Percentiles rank a stretch among this genome's conserved stretches.
phyloP scores from a whole-genome alignment of 768 basidiomycete genomes.

The Hirschioporus abietinus region DNA sequence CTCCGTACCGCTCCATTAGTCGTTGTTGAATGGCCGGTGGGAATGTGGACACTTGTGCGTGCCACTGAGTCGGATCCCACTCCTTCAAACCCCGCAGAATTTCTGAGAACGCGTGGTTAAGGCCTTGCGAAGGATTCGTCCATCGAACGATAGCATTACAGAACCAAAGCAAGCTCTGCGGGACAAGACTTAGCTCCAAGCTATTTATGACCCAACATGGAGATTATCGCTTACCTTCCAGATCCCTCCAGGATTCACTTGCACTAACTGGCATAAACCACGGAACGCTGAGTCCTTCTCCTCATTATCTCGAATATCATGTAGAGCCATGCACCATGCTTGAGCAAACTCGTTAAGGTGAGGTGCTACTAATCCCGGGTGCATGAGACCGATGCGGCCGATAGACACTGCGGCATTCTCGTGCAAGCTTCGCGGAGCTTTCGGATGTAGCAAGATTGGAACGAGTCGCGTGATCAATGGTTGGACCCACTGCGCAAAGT shows the following conservation, averaged over 20 bases:
- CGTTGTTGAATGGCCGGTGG: conserved; percentile 88
- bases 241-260: conserved; percentile 90
- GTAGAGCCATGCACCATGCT: conserved; percentile 94
- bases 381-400: conserved; percentile 91
- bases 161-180: conserved; percentile 91
- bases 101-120: conserved; percentile 92
- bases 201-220: not conserved
- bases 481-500: conserved; percentile 90
- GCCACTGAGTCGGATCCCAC: conserved; percentile 83
- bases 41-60: conserved; percentile 73
- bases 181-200: conserved; percentile 23
- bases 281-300: conserved; percentile 99
- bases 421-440: conserved; percentile 88
- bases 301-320: conserved; percentile 98
- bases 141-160: conserved; percentile 97
- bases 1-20: conserved; percentile 80
- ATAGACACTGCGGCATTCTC: conserved; percentile 99
- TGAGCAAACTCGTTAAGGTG: conserved; percentile 87
- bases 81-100: conserved; percentile 87
- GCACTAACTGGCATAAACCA: conserved; percentile 93
- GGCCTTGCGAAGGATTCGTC: conserved; percentile 86
- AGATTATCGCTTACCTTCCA: conserved; percentile 59
- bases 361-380: conserved; percentile 83
- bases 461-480: conserved; percentile 84
- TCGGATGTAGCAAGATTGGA: conserved; percentile 87